These are phyloP conservation scores for Tylopilus plumbeoviolaceoides DNA, from an alignment of 768 basidiomycete species.

Conservation along the genomic window DNA sequence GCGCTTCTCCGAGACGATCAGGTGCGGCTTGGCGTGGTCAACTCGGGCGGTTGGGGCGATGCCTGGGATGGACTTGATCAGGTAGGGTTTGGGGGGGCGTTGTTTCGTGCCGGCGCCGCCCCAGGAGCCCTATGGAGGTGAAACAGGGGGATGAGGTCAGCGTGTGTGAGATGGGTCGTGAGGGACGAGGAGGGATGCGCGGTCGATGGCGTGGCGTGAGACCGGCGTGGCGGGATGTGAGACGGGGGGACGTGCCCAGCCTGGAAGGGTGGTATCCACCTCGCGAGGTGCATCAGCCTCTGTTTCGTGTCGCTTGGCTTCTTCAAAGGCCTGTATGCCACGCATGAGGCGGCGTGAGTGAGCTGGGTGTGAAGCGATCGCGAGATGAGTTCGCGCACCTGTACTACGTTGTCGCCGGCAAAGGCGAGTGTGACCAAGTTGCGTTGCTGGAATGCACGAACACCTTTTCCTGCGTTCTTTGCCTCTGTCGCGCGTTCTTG, in stretches of 20 bases:
- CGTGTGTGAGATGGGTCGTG: not conserved
- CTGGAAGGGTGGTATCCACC: slow-evolving; percentile 87
- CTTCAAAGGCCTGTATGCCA: slow-evolving; percentile 69
- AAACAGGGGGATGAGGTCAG: not conserved
- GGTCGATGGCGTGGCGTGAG: not conserved
- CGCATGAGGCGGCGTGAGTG: not conserved
- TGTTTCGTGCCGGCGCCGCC: slow-evolving; percentile 72
- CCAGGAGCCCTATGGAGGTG: slow-evolving; percentile 76
- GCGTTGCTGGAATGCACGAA: slow-evolving; percentile 80
- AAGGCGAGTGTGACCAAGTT: slow-evolving; percentile 94
- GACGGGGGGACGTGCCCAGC: slow-evolving; percentile 67
- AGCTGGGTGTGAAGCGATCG: not conserved
- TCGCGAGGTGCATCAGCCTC: slow-evolving; percentile 84
- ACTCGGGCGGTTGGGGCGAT: slow-evolving; percentile 74
- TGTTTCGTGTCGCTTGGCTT: slow-evolving; percentile 76
- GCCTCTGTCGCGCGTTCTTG: slow-evolving; percentile 52
- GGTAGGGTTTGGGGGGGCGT: slow-evolving; percentile 57
- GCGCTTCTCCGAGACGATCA: slow-evolving; percentile 94
- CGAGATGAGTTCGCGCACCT: slow-evolving; percentile 45
- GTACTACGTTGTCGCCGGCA: slow-evolving; percentile 94
- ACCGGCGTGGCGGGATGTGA: not conserved
- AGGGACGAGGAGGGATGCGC: not conserved
- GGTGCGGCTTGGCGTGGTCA: slow-evolving; percentile 79
- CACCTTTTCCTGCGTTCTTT: slow-evolving; percentile 39
- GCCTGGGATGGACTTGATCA: slow-evolving; percentile 80